Evolutionary conservation across 1,284 basidiomycete species (phyloP).

Genomic region (Phellopilus nigrolimitatus): DNA sequence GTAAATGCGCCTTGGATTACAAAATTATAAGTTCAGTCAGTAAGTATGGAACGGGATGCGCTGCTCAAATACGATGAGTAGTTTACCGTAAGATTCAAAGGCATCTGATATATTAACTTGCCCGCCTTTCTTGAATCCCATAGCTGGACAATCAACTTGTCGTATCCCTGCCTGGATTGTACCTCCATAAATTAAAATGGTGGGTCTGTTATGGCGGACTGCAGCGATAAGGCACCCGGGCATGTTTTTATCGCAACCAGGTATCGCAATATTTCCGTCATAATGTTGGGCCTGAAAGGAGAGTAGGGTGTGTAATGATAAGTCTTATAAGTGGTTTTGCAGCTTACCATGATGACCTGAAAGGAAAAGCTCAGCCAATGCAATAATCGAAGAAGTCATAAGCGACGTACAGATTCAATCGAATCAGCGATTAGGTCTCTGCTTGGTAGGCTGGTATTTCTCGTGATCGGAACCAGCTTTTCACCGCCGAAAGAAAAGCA

Average conservation of each 20-base stretch:
- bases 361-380: background rate
- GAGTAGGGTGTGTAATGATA: background rate
- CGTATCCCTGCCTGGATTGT: constrained; percentile 75
- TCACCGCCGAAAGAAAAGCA: constrained; percentile 3
- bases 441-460: constrained; percentile 64
- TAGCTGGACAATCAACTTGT: constrained; percentile 73
- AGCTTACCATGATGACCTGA: constrained; percentile 61
- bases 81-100: constrained; percentile 72
- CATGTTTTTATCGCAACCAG: constrained; percentile 93
- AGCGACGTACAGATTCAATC: constrained; percentile 68
- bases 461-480: background rate
- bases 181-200: constrained; percentile 82
- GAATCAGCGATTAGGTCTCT: constrained; percentile 90
- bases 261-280: constrained; percentile 81
- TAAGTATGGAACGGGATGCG: constrained; percentile 18
- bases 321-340: constrained; percentile 1
- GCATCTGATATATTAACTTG: constrained; percentile 80
- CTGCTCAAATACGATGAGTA: constrained; percentile 7
- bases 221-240: constrained; percentile 87
- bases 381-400: background rate
- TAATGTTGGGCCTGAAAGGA: constrained; percentile 70
- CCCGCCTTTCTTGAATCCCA: constrained; percentile 75
- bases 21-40: constrained; percentile 10
- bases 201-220: constrained; percentile 78
- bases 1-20: constrained; percentile 55